Base-by-base conservation (phyloP, 2,329 filamentous ascomycete species). In the Macroventuria anomochaeta region DNA sequence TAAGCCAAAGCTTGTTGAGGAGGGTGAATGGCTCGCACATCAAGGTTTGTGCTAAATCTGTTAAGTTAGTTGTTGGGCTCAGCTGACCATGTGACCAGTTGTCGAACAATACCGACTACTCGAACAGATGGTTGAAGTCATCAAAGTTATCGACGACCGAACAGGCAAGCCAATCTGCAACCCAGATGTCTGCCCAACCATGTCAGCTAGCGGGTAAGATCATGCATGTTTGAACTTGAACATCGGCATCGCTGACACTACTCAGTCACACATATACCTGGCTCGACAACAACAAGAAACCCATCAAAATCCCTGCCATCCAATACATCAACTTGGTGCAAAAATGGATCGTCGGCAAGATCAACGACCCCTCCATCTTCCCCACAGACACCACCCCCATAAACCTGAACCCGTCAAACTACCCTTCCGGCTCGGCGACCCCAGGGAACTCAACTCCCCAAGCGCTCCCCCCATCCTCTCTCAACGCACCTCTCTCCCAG, bases 281-380 rank as follows among this genome's bases (percentile, higher is more conserved):
- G 93, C 85, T 97, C 48, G 96, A 97, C 76, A 88, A 88, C 62
- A 88, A 90, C 67, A 87, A 89, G 65, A 88, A 91, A 71, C 92
- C 93, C 10, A 92, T 96, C 61, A 93, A 96, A 76, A 89, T 97
- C 34, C 92, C 93, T 3, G 93, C 93, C 6, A 88, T 88, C 58
- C 92, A 96, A 75, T 97, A 97, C 78, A 95, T 97, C 78, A 91
- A 91, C 63, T 86, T 96, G 21, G 96, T 97, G 74, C 93, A 97
- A 78, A 91, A 93, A 70, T 97, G 93, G 93, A 96, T 97, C 72
- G 90, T 91, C 25, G 91, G 92, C 77, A 97, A 97, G 79, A 91
- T 96, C 61, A 91, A 95, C 67, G 93, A 97, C 73, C 86, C 86
- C 42, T 84, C 85, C 71, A 91, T 96, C 77, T 97, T 97, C 78